phyloP scores from a whole-genome alignment of 495 filamentous ascomycete genomes.

The Penicillium tannophilum region DNA sequence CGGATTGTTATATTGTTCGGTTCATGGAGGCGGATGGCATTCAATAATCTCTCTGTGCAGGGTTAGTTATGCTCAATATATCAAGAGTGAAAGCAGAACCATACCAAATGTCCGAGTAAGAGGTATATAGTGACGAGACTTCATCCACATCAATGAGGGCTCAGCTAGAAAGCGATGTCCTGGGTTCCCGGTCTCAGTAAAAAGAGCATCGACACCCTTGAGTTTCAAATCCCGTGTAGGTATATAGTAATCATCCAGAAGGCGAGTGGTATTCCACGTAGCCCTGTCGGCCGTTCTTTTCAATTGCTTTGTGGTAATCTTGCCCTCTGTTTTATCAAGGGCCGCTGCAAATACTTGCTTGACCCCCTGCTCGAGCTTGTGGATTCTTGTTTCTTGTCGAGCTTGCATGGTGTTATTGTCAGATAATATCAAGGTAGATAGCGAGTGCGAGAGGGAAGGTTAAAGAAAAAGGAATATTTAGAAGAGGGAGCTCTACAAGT shows the following conservation, averaged over 20 bases:
- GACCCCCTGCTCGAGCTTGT: background rate
- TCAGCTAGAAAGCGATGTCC: background rate
- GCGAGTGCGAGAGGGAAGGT: background rate
- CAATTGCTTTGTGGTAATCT: background rate
- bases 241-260: background rate
- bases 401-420: background rate
- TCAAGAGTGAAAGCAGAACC: background rate
- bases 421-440: background rate
- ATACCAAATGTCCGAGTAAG: background rate
- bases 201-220: background rate
- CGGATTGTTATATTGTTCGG: background rate
- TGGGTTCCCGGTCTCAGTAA: background rate
- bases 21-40: background rate
- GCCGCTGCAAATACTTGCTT: constrained; percentile 6
- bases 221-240: background rate
- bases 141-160: background rate
- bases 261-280: background rate
- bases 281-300: background rate
- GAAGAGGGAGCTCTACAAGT: background rate
- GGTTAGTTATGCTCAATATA: background rate
- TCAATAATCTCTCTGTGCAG: background rate
- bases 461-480: background rate
- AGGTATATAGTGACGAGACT: background rate
- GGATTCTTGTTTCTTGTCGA: background rate
- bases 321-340: constrained; percentile 1